Conservation (phyloP, 1,284 basidiomycete genomes). For the Cryptococcus sp. region DNA sequence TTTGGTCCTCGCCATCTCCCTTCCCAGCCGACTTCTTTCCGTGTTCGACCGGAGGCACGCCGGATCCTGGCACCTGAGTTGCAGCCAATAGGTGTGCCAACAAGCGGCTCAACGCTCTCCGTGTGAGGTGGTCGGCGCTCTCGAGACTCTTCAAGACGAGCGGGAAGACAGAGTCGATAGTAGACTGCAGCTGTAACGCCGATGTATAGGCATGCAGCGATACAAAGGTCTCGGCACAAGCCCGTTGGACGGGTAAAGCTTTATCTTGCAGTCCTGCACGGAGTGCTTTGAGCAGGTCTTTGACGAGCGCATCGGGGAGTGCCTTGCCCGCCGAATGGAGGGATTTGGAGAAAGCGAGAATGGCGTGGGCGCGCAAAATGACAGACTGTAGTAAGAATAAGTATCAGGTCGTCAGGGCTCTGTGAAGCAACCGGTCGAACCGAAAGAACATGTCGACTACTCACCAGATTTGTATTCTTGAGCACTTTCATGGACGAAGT, state of each 20-base stretch:
- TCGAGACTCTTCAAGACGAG: conserved; percentile 78
- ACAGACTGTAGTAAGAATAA: conserved; percentile 59
- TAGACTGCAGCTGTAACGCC: conserved; percentile 36
- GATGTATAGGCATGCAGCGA: conserved; percentile 38
- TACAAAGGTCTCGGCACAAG: conserved; percentile 63
- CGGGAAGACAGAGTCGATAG: conserved; percentile 54
- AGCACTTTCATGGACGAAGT: conserved; percentile 66
- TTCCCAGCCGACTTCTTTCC: conserved; percentile 64
- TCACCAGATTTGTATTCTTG: conserved; percentile 67
- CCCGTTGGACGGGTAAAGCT: conserved; percentile 81
- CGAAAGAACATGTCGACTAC: conserved; percentile 28
- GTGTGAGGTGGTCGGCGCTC: conserved; percentile 77
- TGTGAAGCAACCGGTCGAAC: not conserved
- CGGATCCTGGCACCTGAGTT: conserved; percentile 73
- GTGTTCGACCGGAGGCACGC: conserved; percentile 53
- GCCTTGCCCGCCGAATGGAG: conserved; percentile 76
- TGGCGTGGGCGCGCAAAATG: conserved; percentile 78
- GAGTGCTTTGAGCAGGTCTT: conserved; percentile 84
- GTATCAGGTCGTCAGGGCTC: not conserved
- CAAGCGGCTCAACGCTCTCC: conserved; percentile 74
- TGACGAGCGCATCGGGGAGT: conserved; percentile 73
- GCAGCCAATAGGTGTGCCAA: conserved; percentile 80
- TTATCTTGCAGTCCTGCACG: conserved; percentile 76
- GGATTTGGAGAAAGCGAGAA: conserved; percentile 74
- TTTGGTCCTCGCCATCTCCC: conserved; percentile 62